Percentiles rank a stretch among this genome's conserved stretches.
phyloP scores from a whole-genome alignment of 768 basidiomycete species.

The Russula sp. region DNA sequence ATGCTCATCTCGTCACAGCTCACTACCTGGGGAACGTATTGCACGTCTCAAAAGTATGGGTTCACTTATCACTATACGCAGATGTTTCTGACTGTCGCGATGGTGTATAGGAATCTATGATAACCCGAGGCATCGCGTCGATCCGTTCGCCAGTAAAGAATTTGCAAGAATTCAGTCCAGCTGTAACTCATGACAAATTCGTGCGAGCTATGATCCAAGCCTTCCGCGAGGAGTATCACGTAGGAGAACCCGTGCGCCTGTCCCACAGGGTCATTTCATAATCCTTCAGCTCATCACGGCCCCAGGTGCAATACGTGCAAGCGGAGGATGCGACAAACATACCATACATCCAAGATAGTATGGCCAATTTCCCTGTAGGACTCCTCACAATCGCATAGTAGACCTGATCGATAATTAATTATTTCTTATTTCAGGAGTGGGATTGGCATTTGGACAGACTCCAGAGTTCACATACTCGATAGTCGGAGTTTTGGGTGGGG shows the following conservation, averaged over 20 bases:
- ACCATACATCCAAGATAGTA: conserved; percentile 64
- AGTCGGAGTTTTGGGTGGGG: conserved; percentile 42
- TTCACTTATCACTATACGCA: background rate
- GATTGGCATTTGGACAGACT: conserved; percentile 89
- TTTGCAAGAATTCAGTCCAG: conserved; percentile 51
- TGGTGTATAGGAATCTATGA: conserved; percentile 61
- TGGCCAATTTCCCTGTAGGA: conserved; percentile 69
- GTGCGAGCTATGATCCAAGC: conserved; percentile 61
- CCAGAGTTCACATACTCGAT: conserved; percentile 79
- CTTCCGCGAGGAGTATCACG: conserved; percentile 59
- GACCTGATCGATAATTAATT: background rate
- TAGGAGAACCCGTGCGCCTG: conserved; percentile 38
- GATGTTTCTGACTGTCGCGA: background rate
- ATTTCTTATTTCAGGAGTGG: conserved; percentile 63
- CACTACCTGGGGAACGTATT: conserved; percentile 70
- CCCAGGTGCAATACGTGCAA: conserved; percentile 29
- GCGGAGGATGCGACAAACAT: conserved; percentile 47
- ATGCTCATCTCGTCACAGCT: conserved; percentile 91
- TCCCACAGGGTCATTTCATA: background rate
- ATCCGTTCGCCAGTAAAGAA: conserved; percentile 93
- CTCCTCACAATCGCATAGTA: background rate
- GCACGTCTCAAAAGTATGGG: conserved; percentile 59
- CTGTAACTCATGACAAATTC: conserved; percentile 67
- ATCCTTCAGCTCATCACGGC: background rate
- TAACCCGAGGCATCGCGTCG: conserved; percentile 83